Evolutionary conservation across 495 filamentous ascomycete species (phyloP), one percentile per base, ranked within the genome.

Genomic region (Hypoxylon rickii): DNA sequence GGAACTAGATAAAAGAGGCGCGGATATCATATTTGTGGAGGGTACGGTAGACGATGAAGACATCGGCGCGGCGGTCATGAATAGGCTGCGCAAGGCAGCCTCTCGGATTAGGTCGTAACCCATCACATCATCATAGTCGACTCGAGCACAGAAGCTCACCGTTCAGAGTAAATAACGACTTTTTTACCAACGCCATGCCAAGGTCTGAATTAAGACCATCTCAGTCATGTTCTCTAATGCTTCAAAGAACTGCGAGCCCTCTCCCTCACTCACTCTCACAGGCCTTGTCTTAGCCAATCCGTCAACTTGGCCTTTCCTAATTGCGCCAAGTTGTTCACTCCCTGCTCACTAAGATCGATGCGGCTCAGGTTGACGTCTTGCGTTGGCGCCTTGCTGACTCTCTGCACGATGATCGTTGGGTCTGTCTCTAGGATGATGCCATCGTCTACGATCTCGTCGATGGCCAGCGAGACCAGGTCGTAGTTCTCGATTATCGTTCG

Each of bases 401-500:
- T 76, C 58, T 90, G 90, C 29, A 91, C 86, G 63, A 99, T 89
- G 55, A 96, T 83, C 20, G 92, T 89, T 0, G 94, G 92, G 70
- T 99, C 94, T 0, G 92, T 96, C 76, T 99, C 94, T 10, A 99
- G 80, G 58, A 97, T 92, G 58, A 99, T 92, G 22, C 94, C 94
- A 61, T 97, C 94, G 71, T 97, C 94, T 22, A 96, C 86, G 48
- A 96, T 90, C 72, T 99, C 94, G 72, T 99, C 94, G 48, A 97
- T 89, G 36, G 92, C 89, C 16, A 99, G 80, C 16, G 91, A 88
- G 49, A 96, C 89, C 7, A 80, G 81, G 67, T 97, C 94, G 77
- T 97, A 98, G 81, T 97, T 96, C 75, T 99, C 94, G 66, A 97
- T 85, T 55, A 97, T 89, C 7, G 93, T 97, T 55, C 94, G 89